Percentiles rank a stretch among this genome's conserved stretches.
These are phyloP conservation scores for Phytopythium mirpurense DNA, from an alignment of 352 stramenopile genomes.

Conservation along the genomic window DNA sequence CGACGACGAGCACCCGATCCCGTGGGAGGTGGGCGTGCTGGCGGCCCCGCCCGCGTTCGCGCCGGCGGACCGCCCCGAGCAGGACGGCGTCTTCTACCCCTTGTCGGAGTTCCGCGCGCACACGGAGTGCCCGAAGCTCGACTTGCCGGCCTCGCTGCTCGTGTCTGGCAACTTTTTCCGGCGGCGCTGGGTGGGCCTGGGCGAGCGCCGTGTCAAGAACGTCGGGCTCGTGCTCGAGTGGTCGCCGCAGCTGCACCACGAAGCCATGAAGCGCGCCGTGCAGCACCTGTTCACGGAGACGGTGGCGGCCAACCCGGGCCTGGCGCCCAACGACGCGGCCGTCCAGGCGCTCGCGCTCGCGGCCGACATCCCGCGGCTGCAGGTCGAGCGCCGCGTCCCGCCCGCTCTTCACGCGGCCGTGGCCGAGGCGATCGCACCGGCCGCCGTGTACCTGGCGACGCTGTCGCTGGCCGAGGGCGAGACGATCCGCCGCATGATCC, in stretches of 20 bases:
- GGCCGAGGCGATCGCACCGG: conserved; percentile 17
- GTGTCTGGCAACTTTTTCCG: conserved; percentile 90
- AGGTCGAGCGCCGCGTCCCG: conserved; percentile 9
- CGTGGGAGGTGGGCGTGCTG: conserved; percentile 61
- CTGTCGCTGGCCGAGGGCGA: conserved; percentile 97
- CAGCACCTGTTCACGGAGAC: conserved; percentile 58
- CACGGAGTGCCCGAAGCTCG: conserved; percentile 62
- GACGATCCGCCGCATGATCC: conserved; percentile 95
- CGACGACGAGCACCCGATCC: conserved; percentile 85
- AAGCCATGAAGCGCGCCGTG: conserved; percentile 63
- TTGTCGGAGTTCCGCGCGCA: conserved; percentile 75
- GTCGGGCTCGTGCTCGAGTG: conserved; percentile 86
- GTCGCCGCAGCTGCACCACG: conserved; percentile 68
- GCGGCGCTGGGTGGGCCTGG: conserved; percentile 82
- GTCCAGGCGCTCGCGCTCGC: conserved; percentile 44
- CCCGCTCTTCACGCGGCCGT: conserved; percentile 40
- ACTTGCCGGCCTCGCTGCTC: conserved; percentile 58
- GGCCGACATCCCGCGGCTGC: conserved; percentile 18
- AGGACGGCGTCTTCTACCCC: conserved; percentile 72
- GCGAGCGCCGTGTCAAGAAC: conserved; percentile 86
- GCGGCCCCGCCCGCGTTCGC: conserved; percentile 7
- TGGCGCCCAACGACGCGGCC: conserved; percentile 67
- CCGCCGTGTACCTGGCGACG: conserved; percentile 89
- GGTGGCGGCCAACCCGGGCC: conserved; percentile 21
- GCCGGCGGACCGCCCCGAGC: conserved; percentile 17